These are phyloP conservation scores for Cymbopogon flexuosus DNA, from an alignment of 202 grass and related monocot species.

Conservation along the genomic window DNA sequence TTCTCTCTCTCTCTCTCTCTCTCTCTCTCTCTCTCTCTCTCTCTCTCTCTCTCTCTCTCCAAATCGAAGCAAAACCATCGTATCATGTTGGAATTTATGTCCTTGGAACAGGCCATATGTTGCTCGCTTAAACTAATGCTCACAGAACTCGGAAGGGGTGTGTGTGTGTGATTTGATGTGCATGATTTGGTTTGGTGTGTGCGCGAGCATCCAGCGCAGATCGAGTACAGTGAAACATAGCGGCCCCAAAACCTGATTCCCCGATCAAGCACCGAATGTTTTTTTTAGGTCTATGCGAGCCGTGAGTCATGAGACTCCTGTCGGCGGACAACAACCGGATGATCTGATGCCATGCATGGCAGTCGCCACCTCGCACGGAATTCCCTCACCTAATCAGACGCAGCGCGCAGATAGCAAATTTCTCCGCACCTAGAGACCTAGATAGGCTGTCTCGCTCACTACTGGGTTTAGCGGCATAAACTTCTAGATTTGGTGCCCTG, in stretches of 20 bases:
- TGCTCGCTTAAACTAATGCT: slow-evolving; percentile 34
- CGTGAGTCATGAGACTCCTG: slow-evolving; percentile 47
- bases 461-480: slow-evolving; percentile 1
- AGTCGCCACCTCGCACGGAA: slow-evolving; percentile 49
- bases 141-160: neutral
- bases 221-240: neutral
- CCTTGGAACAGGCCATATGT: slow-evolving; percentile 15
- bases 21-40: accelerated
- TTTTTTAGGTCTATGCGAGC: slow-evolving; percentile 25
- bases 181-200: slow-evolving; percentile 13
- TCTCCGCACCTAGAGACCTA: slow-evolving; percentile 26
- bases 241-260: neutral
- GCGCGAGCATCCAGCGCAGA: neutral
- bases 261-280: slow-evolving; percentile 13
- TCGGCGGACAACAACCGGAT: slow-evolving; percentile 70
- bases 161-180: slow-evolving; percentile 37
- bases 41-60: neutral
- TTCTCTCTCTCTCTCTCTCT: neutral
- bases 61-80: slow-evolving; percentile 38
- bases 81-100: slow-evolving; percentile 64
- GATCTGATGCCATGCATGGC: too few species aligned
- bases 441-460: slow-evolving; percentile 9
- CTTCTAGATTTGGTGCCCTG: slow-evolving; percentile 31
- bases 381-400: slow-evolving; percentile 66
- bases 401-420: slow-evolving; percentile 8